phyloP scores from a whole-genome alignment of 1,139 yeast genomes.

The Arxiozyma telluris region DNA sequence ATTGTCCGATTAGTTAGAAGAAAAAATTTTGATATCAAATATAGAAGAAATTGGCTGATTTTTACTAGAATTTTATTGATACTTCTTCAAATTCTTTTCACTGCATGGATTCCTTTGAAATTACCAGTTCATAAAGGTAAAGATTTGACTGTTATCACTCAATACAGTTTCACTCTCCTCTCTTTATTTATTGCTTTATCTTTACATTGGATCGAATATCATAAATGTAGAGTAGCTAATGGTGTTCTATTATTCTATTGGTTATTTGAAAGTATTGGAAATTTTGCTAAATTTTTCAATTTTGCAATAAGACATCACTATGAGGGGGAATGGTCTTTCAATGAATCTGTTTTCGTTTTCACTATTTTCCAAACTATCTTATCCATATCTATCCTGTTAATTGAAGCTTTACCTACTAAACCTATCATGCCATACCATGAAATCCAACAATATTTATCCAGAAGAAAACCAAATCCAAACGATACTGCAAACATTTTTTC shows the following conservation, averaged over 20 bases:
- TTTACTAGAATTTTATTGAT: constrained; percentile 30
- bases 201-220: constrained; percentile 66
- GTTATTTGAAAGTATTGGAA: constrained; percentile 46
- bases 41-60: constrained; percentile 35
- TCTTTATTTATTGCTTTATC: constrained; percentile 41
- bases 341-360: constrained; percentile 35
- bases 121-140: constrained; percentile 11
- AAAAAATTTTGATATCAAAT: constrained; percentile 32
- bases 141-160: constrained; percentile 25
- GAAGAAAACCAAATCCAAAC: constrained; percentile 45
- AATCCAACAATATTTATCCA: constrained; percentile 33
- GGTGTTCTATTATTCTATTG: constrained; percentile 70
- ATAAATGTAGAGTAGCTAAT: constrained; percentile 54
- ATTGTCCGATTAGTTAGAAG: constrained; percentile 29
- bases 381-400: constrained; percentile 41
- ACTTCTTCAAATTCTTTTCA: constrained; percentile 25
- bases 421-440: constrained; percentile 34
- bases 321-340: constrained; percentile 25
- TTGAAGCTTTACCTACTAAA: constrained; percentile 48
- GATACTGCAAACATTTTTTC: constrained; percentile 81
- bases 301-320: constrained; percentile 40
- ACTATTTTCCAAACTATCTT: constrained; percentile 42
- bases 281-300: constrained; percentile 40
- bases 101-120: constrained; percentile 19
- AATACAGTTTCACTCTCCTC: constrained; percentile 23